Percentiles rank a stretch among this genome's conserved stretches.
Evolutionary conservation across 2,329 filamentous ascomycete genomes (phyloP).

Genomic region (Colletotrichum theobromicola): DNA sequence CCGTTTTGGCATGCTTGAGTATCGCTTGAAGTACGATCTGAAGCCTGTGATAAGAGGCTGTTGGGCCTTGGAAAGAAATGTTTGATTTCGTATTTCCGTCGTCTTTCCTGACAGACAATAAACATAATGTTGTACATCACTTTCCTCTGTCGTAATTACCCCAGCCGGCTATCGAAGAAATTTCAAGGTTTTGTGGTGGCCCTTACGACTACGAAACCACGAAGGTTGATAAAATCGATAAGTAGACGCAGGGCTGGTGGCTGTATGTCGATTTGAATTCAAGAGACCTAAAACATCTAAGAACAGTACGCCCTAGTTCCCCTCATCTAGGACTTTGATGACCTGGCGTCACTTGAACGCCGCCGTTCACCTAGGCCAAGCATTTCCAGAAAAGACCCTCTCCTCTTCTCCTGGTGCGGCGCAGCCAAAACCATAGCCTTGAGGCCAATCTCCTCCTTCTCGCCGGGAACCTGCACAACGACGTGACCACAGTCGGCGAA

Average conservation of each 20-base stretch:
- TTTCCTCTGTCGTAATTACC: too few relatives aligned
- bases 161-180: too few relatives aligned
- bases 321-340: background rate
- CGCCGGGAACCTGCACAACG: background rate
- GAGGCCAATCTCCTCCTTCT: background rate
- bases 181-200: too few relatives aligned
- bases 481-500: background rate
- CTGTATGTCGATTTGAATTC: background rate
- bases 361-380: background rate
- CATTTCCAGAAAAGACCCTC: background rate
- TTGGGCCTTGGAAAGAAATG: too few relatives aligned
- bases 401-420: background rate
- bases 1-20: too few relatives aligned
- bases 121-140: too few relatives aligned
- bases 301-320: too few relatives aligned
- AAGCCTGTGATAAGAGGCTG: too few relatives aligned
- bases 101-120: fast-evolving
- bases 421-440: background rate
- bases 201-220: too few relatives aligned
- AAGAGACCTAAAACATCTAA: background rate
- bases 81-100: background rate
- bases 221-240: too few relatives aligned
- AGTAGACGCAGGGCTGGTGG: too few relatives aligned
- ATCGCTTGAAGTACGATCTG: too few relatives aligned
- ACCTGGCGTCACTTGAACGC: background rate